These are phyloP conservation scores for Spongispora temasekensis DNA, from an alignment of 1,284 basidiomycete species.

Conservation along the genomic window DNA sequence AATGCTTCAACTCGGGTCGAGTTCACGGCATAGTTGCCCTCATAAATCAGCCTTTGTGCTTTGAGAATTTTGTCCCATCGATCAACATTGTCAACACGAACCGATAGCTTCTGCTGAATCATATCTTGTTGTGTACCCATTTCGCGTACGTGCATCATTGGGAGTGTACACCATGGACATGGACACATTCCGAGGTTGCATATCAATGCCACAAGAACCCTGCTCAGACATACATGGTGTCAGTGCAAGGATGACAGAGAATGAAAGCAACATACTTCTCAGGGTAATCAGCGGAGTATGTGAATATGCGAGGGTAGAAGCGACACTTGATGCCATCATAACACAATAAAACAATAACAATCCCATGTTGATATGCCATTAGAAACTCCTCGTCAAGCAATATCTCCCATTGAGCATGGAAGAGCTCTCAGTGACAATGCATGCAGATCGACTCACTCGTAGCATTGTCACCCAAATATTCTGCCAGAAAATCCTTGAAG, in stretches of 20 bases:
- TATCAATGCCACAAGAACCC: background rate
- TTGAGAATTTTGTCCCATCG: background rate
- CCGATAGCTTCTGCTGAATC: background rate
- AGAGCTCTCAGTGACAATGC: background rate
- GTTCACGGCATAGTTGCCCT: background rate
- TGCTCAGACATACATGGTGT: background rate
- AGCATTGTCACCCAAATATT: background rate
- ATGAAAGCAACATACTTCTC: background rate
- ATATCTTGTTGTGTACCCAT: background rate
- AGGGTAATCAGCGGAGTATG: background rate
- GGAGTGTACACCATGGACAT: background rate
- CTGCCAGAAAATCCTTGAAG: no score
- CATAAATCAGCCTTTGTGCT: background rate
- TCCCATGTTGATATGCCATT: background rate
- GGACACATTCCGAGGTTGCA: background rate
- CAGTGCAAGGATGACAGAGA: background rate
- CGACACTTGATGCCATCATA: background rate
- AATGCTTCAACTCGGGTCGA: background rate
- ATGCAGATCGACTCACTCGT: background rate
- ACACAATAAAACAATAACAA: background rate
- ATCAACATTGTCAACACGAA: no score
- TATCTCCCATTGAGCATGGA: background rate
- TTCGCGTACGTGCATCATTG: background rate
- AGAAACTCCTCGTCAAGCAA: background rate
- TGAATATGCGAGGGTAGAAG: background rate